phyloP scores from a whole-genome alignment of 2,329 filamentous ascomycete species.

The Clonostachys rosea region DNA sequence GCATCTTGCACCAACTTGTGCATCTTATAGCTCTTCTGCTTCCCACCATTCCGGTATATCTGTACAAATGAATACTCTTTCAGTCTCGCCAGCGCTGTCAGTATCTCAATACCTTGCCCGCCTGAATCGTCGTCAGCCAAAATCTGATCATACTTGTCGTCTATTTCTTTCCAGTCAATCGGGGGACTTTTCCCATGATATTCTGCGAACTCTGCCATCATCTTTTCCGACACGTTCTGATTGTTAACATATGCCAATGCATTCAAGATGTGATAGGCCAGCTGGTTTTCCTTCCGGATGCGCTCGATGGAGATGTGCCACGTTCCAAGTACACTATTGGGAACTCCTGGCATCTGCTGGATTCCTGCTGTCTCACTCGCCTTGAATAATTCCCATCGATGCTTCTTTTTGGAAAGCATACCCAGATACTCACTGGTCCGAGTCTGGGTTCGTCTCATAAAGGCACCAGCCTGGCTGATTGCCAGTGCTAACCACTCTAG shows the following conservation, averaged over 20 bases:
- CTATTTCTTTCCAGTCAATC: too few relatives aligned
- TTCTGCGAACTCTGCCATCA: not conserved
- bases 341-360: not conserved
- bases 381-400: not conserved
- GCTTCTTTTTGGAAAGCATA: not conserved
- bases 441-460: not conserved
- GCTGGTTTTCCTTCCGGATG: not conserved
- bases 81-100: constrained; percentile 15
- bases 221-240: not conserved
- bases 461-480: not conserved
- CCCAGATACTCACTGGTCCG: not conserved
- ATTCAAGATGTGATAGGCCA: not conserved
- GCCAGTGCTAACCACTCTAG: not conserved
- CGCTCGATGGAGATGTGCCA: not conserved
- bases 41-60: constrained; percentile 1
- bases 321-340: not conserved
- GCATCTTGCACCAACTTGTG: constrained; percentile 23
- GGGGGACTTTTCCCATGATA: not conserved
- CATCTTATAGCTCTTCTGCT: constrained; percentile 15
- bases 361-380: not conserved
- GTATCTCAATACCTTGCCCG: constrained; percentile 1
- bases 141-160: too few relatives aligned
- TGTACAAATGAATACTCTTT: constrained; percentile 24
- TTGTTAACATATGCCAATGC: not conserved
- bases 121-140: too few relatives aligned